Conservation (phyloP, 2,329 filamentous ascomycete genomes). For the Cryphonectria parasitica region DNA sequence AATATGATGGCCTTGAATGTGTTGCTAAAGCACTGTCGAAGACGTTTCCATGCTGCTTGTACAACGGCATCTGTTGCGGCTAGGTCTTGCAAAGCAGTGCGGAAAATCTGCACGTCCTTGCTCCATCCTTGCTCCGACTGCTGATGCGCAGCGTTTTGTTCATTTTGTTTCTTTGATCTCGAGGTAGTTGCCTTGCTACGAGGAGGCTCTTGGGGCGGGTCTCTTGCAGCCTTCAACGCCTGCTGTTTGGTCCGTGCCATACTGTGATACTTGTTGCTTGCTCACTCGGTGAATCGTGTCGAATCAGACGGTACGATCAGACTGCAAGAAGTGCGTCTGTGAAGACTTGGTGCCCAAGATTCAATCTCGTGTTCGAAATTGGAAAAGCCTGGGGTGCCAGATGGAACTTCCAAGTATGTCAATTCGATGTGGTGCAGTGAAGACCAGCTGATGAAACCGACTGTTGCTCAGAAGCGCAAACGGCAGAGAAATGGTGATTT, state of each 20-base stretch:
- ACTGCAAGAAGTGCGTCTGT: neutral
- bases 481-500: neutral
- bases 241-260: neutral
- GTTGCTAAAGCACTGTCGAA: constrained; percentile 13
- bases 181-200: neutral
- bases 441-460: neutral
- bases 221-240: neutral
- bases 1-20: constrained; percentile 17
- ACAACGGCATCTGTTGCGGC: neutral
- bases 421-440: neutral
- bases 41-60: neutral
- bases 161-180: neutral
- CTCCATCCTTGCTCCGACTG: neutral
- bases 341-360: neutral
- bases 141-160: neutral
- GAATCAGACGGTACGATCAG: neutral
- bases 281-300: neutral
- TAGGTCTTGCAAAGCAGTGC: neutral
- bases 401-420: neutral
- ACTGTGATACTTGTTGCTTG: neutral
- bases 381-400: neutral
- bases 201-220: neutral
- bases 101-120: neutral
- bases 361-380: neutral
- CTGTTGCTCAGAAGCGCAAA: neutral